A percentile compares a stretch with the other conserved stretches of the same genome.
These are phyloP conservation scores for Pisolithus thermaeus DNA, from an alignment of 1,284 basidiomycete species.

Conservation along the genomic window DNA sequence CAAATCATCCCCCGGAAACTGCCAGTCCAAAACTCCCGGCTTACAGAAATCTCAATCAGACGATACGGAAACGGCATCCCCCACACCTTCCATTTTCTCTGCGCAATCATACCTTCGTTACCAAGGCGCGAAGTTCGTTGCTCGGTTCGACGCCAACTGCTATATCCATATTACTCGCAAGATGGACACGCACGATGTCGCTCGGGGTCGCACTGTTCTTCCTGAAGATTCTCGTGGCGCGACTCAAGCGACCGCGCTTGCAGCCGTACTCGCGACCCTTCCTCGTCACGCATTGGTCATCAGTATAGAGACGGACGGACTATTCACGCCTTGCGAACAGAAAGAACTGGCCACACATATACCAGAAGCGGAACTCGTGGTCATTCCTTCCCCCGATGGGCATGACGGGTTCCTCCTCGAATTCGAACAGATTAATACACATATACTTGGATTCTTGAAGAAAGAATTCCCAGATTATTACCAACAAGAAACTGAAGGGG, in stretches of 20 bases:
- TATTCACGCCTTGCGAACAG: conserved; percentile 89
- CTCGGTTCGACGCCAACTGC: conserved; percentile 93
- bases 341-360: conserved; percentile 75
- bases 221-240: conserved; percentile 19
- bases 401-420: conserved; percentile 97
- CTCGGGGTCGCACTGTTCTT: conserved; percentile 50
- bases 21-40: conserved; percentile 12
- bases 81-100: conserved; percentile 60
- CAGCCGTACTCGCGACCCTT: conserved; percentile 59
- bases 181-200: conserved; percentile 92
- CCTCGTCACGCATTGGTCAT: conserved; percentile 81
- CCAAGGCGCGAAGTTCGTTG: conserved; percentile 94
- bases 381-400: conserved; percentile 82
- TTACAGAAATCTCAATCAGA: conserved; percentile 19
- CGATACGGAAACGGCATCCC: neutral
- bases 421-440: conserved; percentile 85
- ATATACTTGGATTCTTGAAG: conserved; percentile 68
- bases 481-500: conserved; percentile 28
- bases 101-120: conserved; percentile 96
- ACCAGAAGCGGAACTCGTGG: conserved; percentile 72
- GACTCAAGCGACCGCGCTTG: conserved; percentile 43
- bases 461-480: conserved; percentile 71
- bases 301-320: conserved; percentile 84
- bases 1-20: conserved; percentile 27
- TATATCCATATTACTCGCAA: conserved; percentile 98